Evolutionary conservation across 2,329 filamentous ascomycete genomes (phyloP).

Genomic region (Magnaporthales sp.): DNA sequence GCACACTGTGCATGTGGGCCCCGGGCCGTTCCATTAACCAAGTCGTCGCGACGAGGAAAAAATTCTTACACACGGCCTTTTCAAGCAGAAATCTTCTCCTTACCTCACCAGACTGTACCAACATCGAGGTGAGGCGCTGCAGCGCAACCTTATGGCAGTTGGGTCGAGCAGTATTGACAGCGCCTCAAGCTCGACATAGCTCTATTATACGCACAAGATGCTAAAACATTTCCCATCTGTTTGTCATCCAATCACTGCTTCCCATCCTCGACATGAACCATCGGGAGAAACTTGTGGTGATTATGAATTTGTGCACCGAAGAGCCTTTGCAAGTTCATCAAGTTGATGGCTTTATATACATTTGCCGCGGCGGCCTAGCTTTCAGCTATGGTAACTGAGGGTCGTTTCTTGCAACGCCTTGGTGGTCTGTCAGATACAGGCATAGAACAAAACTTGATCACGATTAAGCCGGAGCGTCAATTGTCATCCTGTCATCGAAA

Average conservation of each 20-base stretch:
- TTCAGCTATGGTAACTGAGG: constrained; percentile 53
- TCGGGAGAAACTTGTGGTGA: neutral
- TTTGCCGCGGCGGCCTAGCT: constrained; percentile 47
- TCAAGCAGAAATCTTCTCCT: neutral
- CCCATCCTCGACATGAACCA: neutral
- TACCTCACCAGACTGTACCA: neutral
- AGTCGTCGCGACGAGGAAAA: neutral
- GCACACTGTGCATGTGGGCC: neutral
- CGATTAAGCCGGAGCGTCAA: constrained; percentile 99
- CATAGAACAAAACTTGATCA: constrained; percentile 70
- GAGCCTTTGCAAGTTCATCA: neutral
- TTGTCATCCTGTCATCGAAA: constrained; percentile 74
- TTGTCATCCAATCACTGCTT: neutral
- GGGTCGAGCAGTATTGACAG: neutral
- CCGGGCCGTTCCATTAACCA: neutral
- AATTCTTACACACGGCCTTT: neutral
- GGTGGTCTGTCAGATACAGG: constrained; percentile 68
- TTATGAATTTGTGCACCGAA: neutral
- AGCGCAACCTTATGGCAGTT: neutral
- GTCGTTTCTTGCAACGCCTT: constrained; percentile 59
- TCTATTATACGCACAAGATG: too few species aligned
- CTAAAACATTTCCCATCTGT: too few species aligned
- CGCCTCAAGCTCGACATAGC: neutral
- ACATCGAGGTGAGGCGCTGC: neutral
- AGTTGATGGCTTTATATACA: neutral